Evolutionary conservation across 257 asterid genomes (phyloP).

Genomic region (Solanum sejunctum): DNA sequence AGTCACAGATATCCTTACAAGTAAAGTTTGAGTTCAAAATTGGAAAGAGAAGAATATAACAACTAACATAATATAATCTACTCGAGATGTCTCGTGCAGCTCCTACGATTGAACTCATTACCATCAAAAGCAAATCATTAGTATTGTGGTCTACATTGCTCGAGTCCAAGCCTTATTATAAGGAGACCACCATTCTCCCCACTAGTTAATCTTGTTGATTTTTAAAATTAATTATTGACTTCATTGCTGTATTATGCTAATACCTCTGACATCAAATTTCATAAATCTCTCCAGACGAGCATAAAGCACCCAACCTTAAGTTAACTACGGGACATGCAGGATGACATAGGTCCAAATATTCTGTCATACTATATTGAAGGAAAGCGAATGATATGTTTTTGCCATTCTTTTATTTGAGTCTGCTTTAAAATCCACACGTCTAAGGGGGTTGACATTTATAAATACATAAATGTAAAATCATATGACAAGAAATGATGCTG

Average conservation of each 20-base stretch:
- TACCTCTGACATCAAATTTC: too few species aligned
- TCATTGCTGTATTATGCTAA: too few species aligned
- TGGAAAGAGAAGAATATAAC: background rate
- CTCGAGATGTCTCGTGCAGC: background rate
- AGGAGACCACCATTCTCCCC: background rate
- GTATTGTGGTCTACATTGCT: conserved; percentile 32
- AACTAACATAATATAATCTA: background rate
- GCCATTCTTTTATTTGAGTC: background rate
- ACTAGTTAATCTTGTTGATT: conserved; percentile 12
- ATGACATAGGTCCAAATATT: background rate
- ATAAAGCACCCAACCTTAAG: background rate
- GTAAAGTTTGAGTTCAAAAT: background rate
- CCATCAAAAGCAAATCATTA: conserved; percentile 33
- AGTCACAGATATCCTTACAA: background rate
- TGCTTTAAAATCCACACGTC: background rate
- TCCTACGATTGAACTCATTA: background rate
- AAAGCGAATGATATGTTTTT: too few species aligned
- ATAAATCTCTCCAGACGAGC: background rate
- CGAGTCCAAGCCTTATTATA: too few species aligned
- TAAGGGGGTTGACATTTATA: background rate
- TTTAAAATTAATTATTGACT: background rate
- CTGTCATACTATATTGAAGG: background rate
- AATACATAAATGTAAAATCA: too few species aligned
- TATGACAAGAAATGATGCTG: background rate
- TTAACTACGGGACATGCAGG: background rate